These are phyloP conservation scores for Solanum neorickii DNA, from an alignment of 257 asterid genomes.

Conservation along the genomic window DNA sequence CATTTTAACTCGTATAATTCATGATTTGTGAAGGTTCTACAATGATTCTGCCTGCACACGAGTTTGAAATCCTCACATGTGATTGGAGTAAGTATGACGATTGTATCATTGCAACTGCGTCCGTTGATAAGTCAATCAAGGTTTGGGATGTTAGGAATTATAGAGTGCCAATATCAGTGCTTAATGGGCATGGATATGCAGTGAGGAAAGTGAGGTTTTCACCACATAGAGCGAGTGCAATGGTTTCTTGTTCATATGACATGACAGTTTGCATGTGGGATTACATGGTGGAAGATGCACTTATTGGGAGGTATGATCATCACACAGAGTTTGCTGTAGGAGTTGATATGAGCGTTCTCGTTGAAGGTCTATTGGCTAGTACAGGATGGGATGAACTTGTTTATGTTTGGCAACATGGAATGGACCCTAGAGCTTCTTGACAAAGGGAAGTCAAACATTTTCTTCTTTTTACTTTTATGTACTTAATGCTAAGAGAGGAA, in stretches of 20 bases:
- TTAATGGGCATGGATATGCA: conserved; percentile 85
- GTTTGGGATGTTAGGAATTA: conserved; percentile 92
- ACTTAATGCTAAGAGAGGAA: not conserved
- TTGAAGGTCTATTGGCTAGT: conserved; percentile 93
- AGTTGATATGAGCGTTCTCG: conserved; percentile 86
- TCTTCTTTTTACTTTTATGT: not conserved
- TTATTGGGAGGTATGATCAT: conserved; percentile 82
- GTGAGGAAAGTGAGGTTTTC: conserved; percentile 95
- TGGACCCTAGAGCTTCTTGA: conserved; percentile 89
- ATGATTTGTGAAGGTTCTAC: conserved; percentile 56
- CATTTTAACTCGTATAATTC: not conserved
- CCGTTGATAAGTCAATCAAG: conserved; percentile 84
- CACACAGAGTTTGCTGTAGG: conserved; percentile 95
- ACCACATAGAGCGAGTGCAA: conserved; percentile 65
- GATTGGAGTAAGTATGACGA: conserved; percentile 97
- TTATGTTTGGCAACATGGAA: conserved; percentile 94
- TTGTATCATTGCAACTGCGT: conserved; percentile 84
- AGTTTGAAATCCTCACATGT: conserved; percentile 82
- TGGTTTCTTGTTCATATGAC: conserved; percentile 87
- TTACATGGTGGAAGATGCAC: conserved; percentile 90
- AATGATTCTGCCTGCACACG: conserved; percentile 93
- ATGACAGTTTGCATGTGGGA: conserved; percentile 97
- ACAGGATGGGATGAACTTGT: conserved; percentile 98
- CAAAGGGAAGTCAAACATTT: not conserved
- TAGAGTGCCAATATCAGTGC: conserved; percentile 81